phyloP scores from a whole-genome alignment of 805 yeast genomes.

The Ogataea nonfermentans region DNA sequence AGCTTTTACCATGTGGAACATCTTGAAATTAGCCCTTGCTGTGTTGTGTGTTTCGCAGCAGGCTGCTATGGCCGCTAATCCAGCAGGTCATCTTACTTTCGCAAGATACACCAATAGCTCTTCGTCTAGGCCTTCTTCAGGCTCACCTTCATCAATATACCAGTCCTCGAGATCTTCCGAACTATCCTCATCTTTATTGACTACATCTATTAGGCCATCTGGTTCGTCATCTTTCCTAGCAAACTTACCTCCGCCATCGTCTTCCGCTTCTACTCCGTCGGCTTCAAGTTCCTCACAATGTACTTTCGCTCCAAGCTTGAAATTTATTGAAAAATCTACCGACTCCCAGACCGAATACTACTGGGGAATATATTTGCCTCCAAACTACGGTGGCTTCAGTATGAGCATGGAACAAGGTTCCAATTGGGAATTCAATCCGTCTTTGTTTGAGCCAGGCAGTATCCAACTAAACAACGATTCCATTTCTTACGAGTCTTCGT shows the following conservation, averaged over 20 bases:
- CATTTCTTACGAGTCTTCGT: not conserved
- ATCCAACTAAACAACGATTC: not conserved
- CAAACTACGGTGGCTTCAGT: conserved; percentile 7
- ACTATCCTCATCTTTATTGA: not conserved
- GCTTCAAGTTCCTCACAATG: not conserved
- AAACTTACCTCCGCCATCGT: not conserved
- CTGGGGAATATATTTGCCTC: conserved; percentile 11
- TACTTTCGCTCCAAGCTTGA: conserved; percentile 4
- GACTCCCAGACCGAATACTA: not conserved
- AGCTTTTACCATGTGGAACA: conserved; percentile 5
- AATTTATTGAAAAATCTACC: not conserved
- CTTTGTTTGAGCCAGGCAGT: not conserved
- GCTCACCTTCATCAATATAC: not conserved
- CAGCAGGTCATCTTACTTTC: not conserved
- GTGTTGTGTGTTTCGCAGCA: conserved; percentile 1
- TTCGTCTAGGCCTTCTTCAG: not conserved
- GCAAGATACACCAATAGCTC: conserved; percentile 1
- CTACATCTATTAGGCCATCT: not conserved
- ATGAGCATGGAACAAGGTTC: conserved; percentile 5
- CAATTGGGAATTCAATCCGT: conserved; percentile 8
- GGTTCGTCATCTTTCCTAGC: not conserved
- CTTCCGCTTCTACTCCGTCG: not conserved
- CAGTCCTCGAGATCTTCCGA: not conserved
- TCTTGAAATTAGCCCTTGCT: conserved; percentile 2
- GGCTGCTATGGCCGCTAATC: conserved; percentile 1